Evolutionary conservation across 2,329 filamentous ascomycete genomes (phyloP).

Genomic region (Calonectria pseudoreteaudii): DNA sequence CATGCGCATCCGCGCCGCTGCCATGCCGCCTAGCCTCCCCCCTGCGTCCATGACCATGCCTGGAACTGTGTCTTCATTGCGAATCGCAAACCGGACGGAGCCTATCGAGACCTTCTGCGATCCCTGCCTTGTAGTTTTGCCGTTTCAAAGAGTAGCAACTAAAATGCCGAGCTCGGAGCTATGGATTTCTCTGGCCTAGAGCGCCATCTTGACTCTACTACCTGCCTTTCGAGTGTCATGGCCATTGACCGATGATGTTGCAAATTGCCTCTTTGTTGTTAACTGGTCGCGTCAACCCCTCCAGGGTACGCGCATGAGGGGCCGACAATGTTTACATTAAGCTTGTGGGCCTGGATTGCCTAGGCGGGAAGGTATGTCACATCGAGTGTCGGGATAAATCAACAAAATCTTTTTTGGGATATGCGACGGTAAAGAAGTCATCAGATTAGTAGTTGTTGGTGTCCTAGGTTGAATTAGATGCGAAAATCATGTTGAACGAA

Average conservation of each 20-base stretch:
- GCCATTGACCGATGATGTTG: neutral
- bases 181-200: neutral
- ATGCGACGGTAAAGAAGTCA: neutral
- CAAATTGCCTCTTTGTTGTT: neutral
- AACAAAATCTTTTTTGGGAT: neutral
- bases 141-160: conserved; percentile 5
- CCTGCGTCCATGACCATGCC: neutral
- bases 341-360: neutral
- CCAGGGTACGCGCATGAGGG: neutral
- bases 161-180: neutral
- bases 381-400: neutral
- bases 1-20: neutral
- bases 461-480: neutral
- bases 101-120: neutral
- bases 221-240: neutral
- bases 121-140: neutral
- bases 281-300: neutral
- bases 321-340: neutral
- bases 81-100: neutral
- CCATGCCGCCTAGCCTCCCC: neutral
- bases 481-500: neutral
- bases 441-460: neutral
- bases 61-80: neutral
- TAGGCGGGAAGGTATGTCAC: neutral
- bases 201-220: neutral